phyloP scores from a whole-genome alignment of 306 rosid species.

The Castanospermum australe region DNA sequence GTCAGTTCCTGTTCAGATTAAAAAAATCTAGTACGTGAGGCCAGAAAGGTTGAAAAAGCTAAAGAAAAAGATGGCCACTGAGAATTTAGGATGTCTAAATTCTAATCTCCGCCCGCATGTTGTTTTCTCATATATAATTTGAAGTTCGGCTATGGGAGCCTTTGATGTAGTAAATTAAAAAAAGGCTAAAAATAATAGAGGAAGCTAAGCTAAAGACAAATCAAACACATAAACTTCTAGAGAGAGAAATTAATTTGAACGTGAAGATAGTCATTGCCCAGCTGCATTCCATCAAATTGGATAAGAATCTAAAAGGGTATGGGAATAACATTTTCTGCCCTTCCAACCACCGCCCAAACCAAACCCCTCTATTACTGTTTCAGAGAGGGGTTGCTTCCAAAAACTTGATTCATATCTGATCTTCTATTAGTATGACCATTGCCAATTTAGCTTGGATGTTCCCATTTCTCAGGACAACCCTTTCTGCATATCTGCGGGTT shows the following conservation, averaged over 20 bases:
- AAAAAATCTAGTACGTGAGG: conserved; percentile 27
- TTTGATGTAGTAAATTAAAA: neutral
- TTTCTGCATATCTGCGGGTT: conserved; percentile 34
- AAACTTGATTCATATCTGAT: conserved; percentile 31
- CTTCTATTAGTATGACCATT: conserved; percentile 28
- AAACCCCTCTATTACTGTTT: conserved; percentile 46
- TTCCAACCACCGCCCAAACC: conserved; percentile 80
- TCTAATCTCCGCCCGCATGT: conserved; percentile 53
- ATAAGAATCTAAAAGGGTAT: conserved; percentile 54
- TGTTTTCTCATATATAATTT: conserved; percentile 28
- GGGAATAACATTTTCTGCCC: conserved; percentile 54
- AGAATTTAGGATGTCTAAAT: conserved; percentile 60
- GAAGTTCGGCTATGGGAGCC: conserved; percentile 24
- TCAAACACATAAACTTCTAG: conserved; percentile 4
- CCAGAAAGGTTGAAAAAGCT: conserved; percentile 33
- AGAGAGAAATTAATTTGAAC: neutral
- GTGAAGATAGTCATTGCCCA: conserved; percentile 25
- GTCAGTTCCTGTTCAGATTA: conserved; percentile 36
- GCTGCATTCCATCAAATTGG: conserved; percentile 47
- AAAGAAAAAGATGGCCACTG: conserved; percentile 30
- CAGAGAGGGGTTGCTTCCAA: conserved; percentile 37
- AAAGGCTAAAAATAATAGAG: neutral
- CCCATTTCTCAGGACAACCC: conserved; percentile 53
- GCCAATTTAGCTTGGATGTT: conserved; percentile 46
- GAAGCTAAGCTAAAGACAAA: conserved; percentile 32